Base-by-base conservation (phyloP, 345 rosid genomes). In the Lumnitzera littorea region DNA sequence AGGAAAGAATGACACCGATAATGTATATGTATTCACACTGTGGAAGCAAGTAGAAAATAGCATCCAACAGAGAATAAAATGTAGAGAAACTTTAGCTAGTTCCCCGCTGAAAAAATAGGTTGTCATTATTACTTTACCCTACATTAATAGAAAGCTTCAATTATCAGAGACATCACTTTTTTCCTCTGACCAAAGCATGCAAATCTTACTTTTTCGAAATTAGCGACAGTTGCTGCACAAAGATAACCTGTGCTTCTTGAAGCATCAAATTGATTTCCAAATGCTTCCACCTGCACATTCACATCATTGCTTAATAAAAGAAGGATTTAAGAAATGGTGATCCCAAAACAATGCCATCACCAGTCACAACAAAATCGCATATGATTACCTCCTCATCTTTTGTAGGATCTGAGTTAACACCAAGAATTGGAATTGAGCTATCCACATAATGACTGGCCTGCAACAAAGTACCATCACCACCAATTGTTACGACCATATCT, bases 391-490 rank as follows among this genome's bases (percentile, higher is more conserved):
- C 98, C 43, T 81, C 82, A 63, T 72, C 67, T 70, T 70, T 69
- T 13, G 95, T 89, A 56, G 98, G 98, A 51, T 91, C 98, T 62
- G 98, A 91, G 70, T 89, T 91, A 56, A 89, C 91, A 13, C 96
- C 98, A 0, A 87, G 65, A 72, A 89, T 82, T 17, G 91, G 96
- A 66, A 79, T 72, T 29, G 95, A 82, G 56, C 87, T 91, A 73
- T 87, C 89, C 53, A 91, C 64, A 48, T 83, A 87, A 78, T 91
- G 98, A 62, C 98, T 82, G 57, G 98, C 95, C 60, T 85, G 95
- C 83, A 91, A 74, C 66, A 91, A 87, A 7, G 98, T 89, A 54
- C 98, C 98, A 60, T 91, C 98, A 43, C 98, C 98, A 64, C 98
- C 96, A 14, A 91, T 68, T 1, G 96, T 89, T 54, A 91, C 80